phyloP scores from a whole-genome alignment of 768 basidiomycete genomes.

The Russula virescens region DNA sequence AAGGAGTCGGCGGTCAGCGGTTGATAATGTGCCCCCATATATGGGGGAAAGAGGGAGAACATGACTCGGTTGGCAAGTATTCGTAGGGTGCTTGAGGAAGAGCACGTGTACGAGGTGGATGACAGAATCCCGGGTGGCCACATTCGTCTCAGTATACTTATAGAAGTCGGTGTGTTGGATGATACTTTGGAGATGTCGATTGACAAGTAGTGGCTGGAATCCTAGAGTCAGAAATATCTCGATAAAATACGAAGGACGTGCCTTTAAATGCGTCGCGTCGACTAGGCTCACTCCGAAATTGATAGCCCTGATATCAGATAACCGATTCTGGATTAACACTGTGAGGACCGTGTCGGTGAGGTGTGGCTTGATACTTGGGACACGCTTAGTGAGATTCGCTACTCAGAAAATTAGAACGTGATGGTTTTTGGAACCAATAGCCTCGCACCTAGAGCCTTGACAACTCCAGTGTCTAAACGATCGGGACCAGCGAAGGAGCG shows the following conservation, averaged over 20 bases:
- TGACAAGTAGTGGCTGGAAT: conserved; percentile 60
- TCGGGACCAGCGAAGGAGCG: conserved; percentile 13
- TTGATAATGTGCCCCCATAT: conserved; percentile 69
- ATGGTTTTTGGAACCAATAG: not conserved
- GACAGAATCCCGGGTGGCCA: conserved; percentile 40
- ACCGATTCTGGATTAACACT: conserved; percentile 54
- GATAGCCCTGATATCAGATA: conserved; percentile 36
- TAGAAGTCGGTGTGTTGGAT: conserved; percentile 64
- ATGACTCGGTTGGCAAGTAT: conserved; percentile 82
- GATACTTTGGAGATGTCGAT: conserved; percentile 69
- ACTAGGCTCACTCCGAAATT: conserved; percentile 31
- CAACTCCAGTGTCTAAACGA: not conserved
- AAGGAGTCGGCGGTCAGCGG: conserved; percentile 60
- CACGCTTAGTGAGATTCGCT: conserved; percentile 28
- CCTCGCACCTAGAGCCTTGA: conserved; percentile 12
- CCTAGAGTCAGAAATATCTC: not conserved
- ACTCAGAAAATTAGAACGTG: not conserved
- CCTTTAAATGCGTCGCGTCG: conserved; percentile 48
- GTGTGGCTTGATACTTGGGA: conserved; percentile 36
- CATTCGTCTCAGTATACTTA: conserved; percentile 35
- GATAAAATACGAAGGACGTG: conserved; percentile 28
- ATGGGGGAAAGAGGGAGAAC: conserved; percentile 68
- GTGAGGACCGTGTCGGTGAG: conserved; percentile 68
- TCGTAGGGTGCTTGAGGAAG: conserved; percentile 71
- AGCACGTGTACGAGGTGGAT: conserved; percentile 55